phyloP scores from a whole-genome alignment of 192 early-diverging fungal genomes.

The Gaertneriomyces sp. region DNA sequence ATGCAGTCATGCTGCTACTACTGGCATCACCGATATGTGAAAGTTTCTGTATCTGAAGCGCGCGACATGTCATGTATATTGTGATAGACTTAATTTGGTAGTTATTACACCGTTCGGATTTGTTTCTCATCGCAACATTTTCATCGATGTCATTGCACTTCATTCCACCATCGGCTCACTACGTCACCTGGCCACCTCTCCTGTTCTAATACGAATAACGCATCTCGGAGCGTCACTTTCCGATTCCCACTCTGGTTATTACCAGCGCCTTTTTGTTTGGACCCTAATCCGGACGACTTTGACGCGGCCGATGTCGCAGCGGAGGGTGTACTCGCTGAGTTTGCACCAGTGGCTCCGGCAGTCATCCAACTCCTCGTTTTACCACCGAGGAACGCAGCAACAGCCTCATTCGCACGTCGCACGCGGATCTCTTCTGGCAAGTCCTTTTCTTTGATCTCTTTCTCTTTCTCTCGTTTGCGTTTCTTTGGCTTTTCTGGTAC shows the following conservation, averaged over 20 bases:
- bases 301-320: neutral
- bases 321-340: neutral
- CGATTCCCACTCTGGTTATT: neutral
- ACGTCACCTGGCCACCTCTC: neutral
- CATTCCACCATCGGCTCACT: too few species aligned
- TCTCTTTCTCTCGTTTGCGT: conserved; percentile 5
- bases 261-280: neutral
- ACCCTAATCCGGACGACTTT: neutral
- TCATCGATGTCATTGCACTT: too few species aligned
- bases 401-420: conserved; percentile 19
- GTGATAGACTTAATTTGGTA: too few species aligned
- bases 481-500: conserved; percentile 9
- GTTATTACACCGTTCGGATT: too few species aligned
- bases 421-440: conserved; percentile 22
- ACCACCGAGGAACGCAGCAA: conserved; percentile 15
- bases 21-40: too few species aligned
- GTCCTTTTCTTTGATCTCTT: conserved; percentile 9
- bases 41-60: too few species aligned
- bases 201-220: conserved; percentile 18
- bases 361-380: conserved; percentile 27
- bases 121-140: too few species aligned
- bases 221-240: conserved; percentile 20
- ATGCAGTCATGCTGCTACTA: too few species aligned
- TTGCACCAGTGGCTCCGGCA: conserved; percentile 5
- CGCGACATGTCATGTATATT: too few species aligned